Conservation (phyloP, 257 asterid genomes). For the Mentha longifolia region DNA sequence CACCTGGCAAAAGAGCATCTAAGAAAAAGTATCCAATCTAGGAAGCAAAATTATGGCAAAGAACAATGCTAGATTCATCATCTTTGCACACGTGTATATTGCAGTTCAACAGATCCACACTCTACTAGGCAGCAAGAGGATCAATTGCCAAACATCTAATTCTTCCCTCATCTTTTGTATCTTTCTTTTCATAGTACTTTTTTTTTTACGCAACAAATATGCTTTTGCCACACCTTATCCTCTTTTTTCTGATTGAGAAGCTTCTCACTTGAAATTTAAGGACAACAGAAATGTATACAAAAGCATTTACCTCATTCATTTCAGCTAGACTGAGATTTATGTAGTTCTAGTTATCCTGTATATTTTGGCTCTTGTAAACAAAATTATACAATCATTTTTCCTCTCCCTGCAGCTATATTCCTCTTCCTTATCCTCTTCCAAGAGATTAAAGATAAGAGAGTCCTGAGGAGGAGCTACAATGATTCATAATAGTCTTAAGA, state of each 20-base stretch:
- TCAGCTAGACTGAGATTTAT: background rate
- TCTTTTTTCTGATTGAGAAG: background rate
- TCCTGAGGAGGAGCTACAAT: background rate
- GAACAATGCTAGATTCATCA: background rate
- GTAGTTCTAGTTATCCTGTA: background rate
- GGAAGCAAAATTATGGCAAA: background rate
- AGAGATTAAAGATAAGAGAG: slow-evolving; percentile 3
- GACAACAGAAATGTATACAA: background rate
- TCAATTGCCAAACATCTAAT: slow-evolving; percentile 14
- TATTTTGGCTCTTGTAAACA: slow-evolving; percentile 10
- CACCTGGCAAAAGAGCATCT: background rate
- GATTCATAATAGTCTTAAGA: slow-evolving; percentile 1
- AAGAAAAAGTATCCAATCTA: background rate
- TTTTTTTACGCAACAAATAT: background rate
- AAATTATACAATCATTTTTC: slow-evolving; percentile 2
- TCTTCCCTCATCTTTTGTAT: background rate
- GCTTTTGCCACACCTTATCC: background rate
- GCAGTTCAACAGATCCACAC: slow-evolving; percentile 10
- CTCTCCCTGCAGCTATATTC: background rate
- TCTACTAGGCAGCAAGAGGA: slow-evolving; percentile 1
- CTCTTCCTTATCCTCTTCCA: background rate
- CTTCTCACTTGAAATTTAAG: slow-evolving; percentile 4
- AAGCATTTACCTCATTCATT: background rate
- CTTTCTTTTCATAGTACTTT: background rate
- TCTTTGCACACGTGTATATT: background rate